Percentiles rank a stretch among this genome's conserved stretches.
Conservation (phyloP, 2,329 filamentous ascomycete species). For the Camillea tinctor region DNA sequence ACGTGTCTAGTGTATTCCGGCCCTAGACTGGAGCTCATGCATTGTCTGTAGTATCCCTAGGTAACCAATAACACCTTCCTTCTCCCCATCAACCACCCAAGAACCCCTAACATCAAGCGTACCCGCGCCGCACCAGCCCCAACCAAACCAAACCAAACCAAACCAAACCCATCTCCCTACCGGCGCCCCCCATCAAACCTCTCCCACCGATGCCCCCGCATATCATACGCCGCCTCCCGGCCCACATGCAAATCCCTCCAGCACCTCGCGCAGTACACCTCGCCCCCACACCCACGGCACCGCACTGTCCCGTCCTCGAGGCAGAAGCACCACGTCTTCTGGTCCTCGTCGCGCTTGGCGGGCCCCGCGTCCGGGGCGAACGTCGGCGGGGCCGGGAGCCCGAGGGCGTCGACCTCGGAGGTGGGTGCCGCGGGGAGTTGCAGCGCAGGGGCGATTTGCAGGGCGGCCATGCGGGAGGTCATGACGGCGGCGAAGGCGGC, state of each 20-base stretch:
- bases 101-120: too few species aligned
- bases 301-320: slow-evolving; percentile 72
- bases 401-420: slow-evolving; percentile 35
- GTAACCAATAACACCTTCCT: too few species aligned
- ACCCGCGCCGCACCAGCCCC: too few species aligned
- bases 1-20: too few species aligned
- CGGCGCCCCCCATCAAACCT: slow-evolving; percentile 43
- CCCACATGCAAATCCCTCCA: slow-evolving; percentile 80
- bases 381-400: slow-evolving; percentile 50
- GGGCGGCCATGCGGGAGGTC: slow-evolving; percentile 51
- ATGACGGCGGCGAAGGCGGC: slow-evolving; percentile 46
- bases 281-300: slow-evolving; percentile 69
- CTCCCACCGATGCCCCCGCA: slow-evolving; percentile 66
- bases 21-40: too few species aligned
- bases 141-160: too few species aligned
- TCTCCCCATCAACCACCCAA: too few species aligned
- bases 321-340: slow-evolving; percentile 77
- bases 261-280: slow-evolving; percentile 75
- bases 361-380: slow-evolving; percentile 45
- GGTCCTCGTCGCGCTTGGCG: slow-evolving; percentile 61
- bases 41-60: too few species aligned
- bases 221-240: slow-evolving; percentile 66
- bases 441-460: slow-evolving; percentile 38
- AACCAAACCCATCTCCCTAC: too few species aligned
- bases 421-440: slow-evolving; percentile 28